Percentiles rank a stretch among this genome's conserved stretches.
Conservation (phyloP, 2,329 filamentous ascomycete genomes). For the Corinectria fuckeliana region DNA sequence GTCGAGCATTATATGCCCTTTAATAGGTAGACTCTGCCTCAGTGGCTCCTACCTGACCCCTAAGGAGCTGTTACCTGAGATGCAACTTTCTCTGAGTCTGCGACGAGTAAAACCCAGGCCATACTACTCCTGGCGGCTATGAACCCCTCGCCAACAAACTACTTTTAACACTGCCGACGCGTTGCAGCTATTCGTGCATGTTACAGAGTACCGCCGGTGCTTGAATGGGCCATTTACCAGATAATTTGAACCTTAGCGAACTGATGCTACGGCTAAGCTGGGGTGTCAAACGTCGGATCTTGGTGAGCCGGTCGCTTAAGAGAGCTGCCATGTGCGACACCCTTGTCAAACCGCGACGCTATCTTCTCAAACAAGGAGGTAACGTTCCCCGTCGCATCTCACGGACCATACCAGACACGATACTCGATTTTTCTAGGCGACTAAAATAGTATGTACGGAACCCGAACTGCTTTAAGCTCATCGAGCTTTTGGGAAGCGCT, state of each 20-base stretch:
- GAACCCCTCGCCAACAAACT: background rate
- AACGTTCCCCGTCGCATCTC: constrained; percentile 2
- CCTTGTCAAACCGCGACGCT: constrained; percentile 1
- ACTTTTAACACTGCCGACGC: background rate
- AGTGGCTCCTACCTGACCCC: background rate
- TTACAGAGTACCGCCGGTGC: background rate
- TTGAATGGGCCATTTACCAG: background rate
- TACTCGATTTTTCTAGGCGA: background rate
- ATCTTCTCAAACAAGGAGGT: constrained; percentile 16
- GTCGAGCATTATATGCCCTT: background rate
- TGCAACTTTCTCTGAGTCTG: background rate
- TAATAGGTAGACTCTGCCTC: constrained; percentile 1
- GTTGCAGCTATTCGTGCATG: background rate
- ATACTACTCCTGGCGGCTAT: too few relatives aligned
- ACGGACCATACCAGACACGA: background rate
- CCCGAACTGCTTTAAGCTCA: background rate
- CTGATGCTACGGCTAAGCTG: background rate
- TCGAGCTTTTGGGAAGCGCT: too few relatives aligned
- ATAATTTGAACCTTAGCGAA: background rate
- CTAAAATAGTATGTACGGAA: background rate
- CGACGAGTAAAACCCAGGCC: background rate
- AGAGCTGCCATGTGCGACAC: background rate
- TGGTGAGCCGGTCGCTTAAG: background rate
- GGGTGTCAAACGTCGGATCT: background rate
- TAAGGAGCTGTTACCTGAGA: background rate